Percentiles rank a stretch among this genome's conserved stretches.
phyloP scores from a whole-genome alignment of 495 filamentous ascomycete species.

The Penicillium mononematosum region DNA sequence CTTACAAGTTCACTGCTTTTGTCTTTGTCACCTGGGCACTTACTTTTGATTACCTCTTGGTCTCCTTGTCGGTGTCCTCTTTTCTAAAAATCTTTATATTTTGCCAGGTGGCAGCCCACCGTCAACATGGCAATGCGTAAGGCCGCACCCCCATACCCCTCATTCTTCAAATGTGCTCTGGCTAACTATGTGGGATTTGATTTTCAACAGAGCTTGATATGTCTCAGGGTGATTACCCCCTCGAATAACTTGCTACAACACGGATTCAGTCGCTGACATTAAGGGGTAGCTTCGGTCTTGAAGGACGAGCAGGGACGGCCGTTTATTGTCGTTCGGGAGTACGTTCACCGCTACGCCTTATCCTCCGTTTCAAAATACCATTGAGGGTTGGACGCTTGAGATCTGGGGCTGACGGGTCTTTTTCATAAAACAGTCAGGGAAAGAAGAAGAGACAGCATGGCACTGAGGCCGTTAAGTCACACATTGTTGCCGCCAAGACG shows the following conservation, averaged over 20 bases:
- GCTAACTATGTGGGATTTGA: slow-evolving; percentile 27
- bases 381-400: neutral
- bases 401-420: slow-evolving; percentile 17
- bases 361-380: slow-evolving; percentile 8
- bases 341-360: slow-evolving; percentile 44
- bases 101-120: slow-evolving; percentile 38
- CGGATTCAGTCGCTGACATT: slow-evolving; percentile 28
- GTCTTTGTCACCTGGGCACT: slow-evolving; percentile 16
- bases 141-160: slow-evolving; percentile 33
- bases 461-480: slow-evolving; percentile 94
- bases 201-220: slow-evolving; percentile 63
- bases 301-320: slow-evolving; percentile 95
- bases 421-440: slow-evolving; percentile 66
- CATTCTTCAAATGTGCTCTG: slow-evolving; percentile 26
- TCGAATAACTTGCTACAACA: neutral
- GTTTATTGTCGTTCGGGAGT: slow-evolving; percentile 99
- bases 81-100: slow-evolving; percentile 17
- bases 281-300: slow-evolving; percentile 62
- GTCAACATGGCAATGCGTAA: slow-evolving; percentile 67
- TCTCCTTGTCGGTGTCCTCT: slow-evolving; percentile 6
- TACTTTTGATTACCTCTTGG: slow-evolving; percentile 13
- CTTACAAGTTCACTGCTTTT: slow-evolving; percentile 16
- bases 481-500: slow-evolving; percentile 94
- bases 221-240: slow-evolving; percentile 58
- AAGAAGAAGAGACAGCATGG: slow-evolving; percentile 97